Evolutionary conservation across 176 grass and related monocot species (phyloP).

Genomic region (Oryza glaberrima): DNA sequence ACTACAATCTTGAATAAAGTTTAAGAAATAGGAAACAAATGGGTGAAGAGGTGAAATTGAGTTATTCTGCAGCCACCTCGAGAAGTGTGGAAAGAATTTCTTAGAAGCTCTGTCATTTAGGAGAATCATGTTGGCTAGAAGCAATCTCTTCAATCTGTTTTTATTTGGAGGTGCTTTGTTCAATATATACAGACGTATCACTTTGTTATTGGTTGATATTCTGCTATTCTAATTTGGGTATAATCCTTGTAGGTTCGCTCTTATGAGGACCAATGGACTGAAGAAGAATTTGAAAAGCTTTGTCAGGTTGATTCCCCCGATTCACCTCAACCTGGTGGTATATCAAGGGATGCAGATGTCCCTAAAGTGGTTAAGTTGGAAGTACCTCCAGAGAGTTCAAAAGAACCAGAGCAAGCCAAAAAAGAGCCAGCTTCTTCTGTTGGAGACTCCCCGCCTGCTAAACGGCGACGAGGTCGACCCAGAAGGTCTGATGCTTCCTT

Average conservation of each 20-base stretch:
- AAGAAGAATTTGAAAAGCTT: conserved; percentile 99
- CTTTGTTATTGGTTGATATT: conserved; percentile 1
- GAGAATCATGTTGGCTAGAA: background rate
- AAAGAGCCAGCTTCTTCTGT: conserved; percentile 42
- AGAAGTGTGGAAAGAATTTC: background rate
- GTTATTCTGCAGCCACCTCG: background rate
- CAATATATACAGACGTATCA: background rate
- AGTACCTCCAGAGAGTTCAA: conserved; percentile 47
- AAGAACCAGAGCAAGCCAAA: conserved; percentile 42
- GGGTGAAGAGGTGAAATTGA: background rate
- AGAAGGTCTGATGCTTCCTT: conserved; percentile 60
- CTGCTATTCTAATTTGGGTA: conserved; percentile 34
- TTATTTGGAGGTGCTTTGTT: background rate
- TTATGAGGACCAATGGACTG: conserved; percentile 98
- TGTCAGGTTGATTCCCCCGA: conserved; percentile 87
- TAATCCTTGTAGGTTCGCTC: conserved; percentile 77
- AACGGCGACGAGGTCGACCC: conserved; percentile 88
- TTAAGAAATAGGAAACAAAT: background rate
- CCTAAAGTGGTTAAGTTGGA: conserved; percentile 55
- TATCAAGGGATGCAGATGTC: conserved; percentile 57
- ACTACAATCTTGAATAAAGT: background rate
- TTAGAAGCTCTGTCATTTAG: background rate
- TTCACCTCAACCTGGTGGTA: conserved; percentile 48
- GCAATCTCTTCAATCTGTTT: background rate
- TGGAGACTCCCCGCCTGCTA: conserved; percentile 69